Conservation (phyloP, 352 stramenopile species). For the Phytophthora boehmeriae region DNA sequence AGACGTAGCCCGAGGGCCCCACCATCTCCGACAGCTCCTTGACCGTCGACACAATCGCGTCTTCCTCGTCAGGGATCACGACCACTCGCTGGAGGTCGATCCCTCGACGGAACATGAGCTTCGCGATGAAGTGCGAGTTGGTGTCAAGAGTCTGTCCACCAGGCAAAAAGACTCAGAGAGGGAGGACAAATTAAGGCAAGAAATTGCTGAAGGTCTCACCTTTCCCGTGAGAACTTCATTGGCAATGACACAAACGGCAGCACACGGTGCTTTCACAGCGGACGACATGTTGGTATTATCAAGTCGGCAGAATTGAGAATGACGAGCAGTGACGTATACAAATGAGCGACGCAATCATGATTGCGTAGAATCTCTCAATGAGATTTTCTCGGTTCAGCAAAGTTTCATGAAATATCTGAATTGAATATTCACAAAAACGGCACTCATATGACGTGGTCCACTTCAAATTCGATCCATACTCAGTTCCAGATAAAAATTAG, state of each 20-base stretch:
- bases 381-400: too few relatives aligned
- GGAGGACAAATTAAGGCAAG: too few relatives aligned
- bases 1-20: conserved; percentile 72
- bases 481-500: not conserved
- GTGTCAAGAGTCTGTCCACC: conserved; percentile 80
- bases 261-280: too few relatives aligned
- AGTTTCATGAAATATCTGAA: not conserved
- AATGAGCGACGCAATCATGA: too few relatives aligned
- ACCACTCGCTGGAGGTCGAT: conserved; percentile 81
- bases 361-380: too few relatives aligned
- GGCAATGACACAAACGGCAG: too few relatives aligned
- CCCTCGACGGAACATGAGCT: conserved; percentile 81
- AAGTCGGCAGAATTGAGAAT: not conserved
- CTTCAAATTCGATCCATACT: too few relatives aligned
- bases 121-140: conserved; percentile 83
- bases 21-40: conserved; percentile 78
- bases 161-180: too few relatives aligned
- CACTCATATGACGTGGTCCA: too few relatives aligned
- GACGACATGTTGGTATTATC: not conserved
- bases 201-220: too few relatives aligned
- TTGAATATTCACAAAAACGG: too few relatives aligned
- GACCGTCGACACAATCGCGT: conserved; percentile 76
- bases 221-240: too few relatives aligned
- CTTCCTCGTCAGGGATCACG: conserved; percentile 81
- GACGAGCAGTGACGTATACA: not conserved